phyloP scores from a whole-genome alignment of 768 basidiomycete species.

The Arthromyces matolae region DNA sequence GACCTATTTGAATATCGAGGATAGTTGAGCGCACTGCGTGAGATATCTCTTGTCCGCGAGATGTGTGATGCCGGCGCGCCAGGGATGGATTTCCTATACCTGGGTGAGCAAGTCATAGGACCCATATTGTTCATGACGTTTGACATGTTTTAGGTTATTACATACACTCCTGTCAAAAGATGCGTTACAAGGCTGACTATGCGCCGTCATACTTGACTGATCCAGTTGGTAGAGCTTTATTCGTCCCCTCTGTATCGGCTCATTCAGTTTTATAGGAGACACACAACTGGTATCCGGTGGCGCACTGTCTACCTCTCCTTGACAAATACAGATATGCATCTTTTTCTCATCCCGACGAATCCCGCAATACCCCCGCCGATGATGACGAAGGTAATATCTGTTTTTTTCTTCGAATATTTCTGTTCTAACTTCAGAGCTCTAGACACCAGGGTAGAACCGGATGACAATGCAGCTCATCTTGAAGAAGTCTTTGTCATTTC shows the following conservation, averaged over 20 bases:
- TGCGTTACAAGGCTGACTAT: conserved; percentile 96
- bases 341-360: conserved; percentile 64
- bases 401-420: not conserved
- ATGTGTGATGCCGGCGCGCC: conserved; percentile 66
- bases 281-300: conserved; percentile 71
- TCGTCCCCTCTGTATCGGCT: not conserved
- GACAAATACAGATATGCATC: conserved; percentile 65
- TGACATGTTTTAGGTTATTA: conserved; percentile 69
- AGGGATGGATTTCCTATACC: conserved; percentile 69
- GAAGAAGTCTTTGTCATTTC: conserved; percentile 16
- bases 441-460: too few species aligned
- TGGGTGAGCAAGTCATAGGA: conserved; percentile 57
- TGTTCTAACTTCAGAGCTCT: not conserved
- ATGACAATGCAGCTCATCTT: conserved; percentile 3
- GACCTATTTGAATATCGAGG: not conserved
- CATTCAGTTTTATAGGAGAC: conserved; percentile 50
- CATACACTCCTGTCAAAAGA: conserved; percentile 88
- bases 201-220: conserved; percentile 83
- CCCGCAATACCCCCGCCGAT: conserved; percentile 31
- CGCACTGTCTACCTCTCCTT: conserved; percentile 54
- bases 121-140: not conserved
- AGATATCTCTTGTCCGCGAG: conserved; percentile 70
- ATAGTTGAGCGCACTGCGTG: conserved; percentile 78
- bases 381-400: conserved; percentile 11
- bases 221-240: conserved; percentile 50